Evolutionary conservation across 805 yeast species (phyloP).

Genomic region (Schizosaccharomyces octosporus): DNA sequence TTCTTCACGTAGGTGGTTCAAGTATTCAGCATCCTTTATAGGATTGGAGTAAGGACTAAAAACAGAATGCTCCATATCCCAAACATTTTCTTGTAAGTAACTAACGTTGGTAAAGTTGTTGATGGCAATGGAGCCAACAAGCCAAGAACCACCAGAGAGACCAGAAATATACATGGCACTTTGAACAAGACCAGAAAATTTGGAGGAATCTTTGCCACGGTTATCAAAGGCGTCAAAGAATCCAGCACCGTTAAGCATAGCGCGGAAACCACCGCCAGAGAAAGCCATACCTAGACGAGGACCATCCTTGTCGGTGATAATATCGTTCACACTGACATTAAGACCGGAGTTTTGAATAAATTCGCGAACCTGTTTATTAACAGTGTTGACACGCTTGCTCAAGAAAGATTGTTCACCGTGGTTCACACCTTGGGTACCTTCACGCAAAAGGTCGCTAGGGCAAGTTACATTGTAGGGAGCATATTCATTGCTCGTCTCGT

Average conservation of each 20-base stretch:
- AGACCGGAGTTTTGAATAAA: background rate
- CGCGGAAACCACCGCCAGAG: conserved; percentile 71
- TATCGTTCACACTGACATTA: background rate
- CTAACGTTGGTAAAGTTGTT: conserved; percentile 18
- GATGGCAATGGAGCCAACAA: conserved; percentile 25
- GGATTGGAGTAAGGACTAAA: conserved; percentile 22
- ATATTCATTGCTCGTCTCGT: background rate
- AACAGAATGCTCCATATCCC: conserved; percentile 10
- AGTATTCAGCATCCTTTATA: conserved; percentile 22
- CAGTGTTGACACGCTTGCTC: background rate
- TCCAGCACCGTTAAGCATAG: conserved; percentile 38
- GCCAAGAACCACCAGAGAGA: conserved; percentile 53
- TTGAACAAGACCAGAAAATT: conserved; percentile 29
- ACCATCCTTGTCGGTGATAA: background rate
- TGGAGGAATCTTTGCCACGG: conserved; percentile 7
- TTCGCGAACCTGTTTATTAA: background rate
- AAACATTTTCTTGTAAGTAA: conserved; percentile 11
- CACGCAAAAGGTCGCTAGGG: background rate
- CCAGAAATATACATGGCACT: conserved; percentile 34
- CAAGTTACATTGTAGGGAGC: conserved; percentile 1
- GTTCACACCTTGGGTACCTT: background rate
- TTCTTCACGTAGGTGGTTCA: conserved; percentile 19
- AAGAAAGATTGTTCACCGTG: background rate
- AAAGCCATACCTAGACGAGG: conserved; percentile 23
- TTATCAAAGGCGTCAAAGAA: conserved; percentile 25